These are phyloP conservation scores for Nicotiana tomentosiformis DNA, from an alignment of 257 asterid genomes.

Conservation along the genomic window DNA sequence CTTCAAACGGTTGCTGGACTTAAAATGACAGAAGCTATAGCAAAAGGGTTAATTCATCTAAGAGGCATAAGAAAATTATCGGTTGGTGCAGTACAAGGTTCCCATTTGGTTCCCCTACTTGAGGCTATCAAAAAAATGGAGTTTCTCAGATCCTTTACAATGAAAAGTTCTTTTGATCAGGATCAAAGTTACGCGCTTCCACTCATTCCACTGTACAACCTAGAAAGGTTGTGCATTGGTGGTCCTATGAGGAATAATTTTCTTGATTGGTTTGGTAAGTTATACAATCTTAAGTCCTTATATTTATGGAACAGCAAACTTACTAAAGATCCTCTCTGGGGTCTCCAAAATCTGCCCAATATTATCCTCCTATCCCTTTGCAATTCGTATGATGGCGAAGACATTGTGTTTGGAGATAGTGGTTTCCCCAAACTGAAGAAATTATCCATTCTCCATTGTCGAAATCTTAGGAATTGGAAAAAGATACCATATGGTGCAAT, in stretches of 20 bases:
- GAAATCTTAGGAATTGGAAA: not conserved
- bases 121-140: not conserved
- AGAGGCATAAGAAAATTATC: not conserved
- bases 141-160: not conserved
- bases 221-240: not conserved
- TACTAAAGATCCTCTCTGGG: not conserved
- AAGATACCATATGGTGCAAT: not conserved
- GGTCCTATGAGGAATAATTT: not conserved
- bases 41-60: not conserved
- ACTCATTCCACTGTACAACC: not conserved
- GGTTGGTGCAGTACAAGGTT: not conserved
- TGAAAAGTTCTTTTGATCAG: not conserved
- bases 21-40: not conserved
- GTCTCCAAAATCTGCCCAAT: not conserved
- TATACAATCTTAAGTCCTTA: not conserved
- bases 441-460: not conserved
- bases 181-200: not conserved
- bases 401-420: not conserved
- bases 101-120: not conserved
- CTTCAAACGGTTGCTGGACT: not conserved
- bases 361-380: not conserved
- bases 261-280: not conserved
- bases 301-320: not conserved
- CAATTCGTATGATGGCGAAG: not conserved
- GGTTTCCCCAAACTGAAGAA: not conserved